Percentiles rank a stretch among this genome's conserved stretches.
Conservation (phyloP, 2,329 filamentous ascomycete genomes). For the Pseudocercospora crystallina region DNA sequence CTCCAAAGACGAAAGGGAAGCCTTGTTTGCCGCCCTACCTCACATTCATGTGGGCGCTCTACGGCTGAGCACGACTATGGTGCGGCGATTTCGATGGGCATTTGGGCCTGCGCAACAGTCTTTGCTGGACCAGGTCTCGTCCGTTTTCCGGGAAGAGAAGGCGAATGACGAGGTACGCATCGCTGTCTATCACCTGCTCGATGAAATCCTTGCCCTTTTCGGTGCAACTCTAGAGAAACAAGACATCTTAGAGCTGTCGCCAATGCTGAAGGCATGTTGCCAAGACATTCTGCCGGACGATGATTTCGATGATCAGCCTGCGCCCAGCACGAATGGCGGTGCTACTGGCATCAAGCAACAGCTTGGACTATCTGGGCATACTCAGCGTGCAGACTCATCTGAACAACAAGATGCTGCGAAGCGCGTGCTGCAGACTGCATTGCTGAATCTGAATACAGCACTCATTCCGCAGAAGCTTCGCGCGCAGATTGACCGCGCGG, state of each 20-base stretch:
- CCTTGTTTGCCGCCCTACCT: constrained; percentile 71
- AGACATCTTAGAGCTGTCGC: constrained; percentile 61
- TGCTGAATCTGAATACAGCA: constrained; percentile 64
- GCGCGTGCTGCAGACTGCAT: constrained; percentile 56
- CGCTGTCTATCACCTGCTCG: constrained; percentile 60
- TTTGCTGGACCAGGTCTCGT: constrained; percentile 68
- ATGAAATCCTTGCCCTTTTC: constrained; percentile 58
- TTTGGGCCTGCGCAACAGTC: constrained; percentile 62
- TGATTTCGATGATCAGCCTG: constrained; percentile 33
- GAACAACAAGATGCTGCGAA: constrained; percentile 59
- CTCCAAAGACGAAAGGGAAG: constrained; percentile 76
- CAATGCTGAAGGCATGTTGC: constrained; percentile 68
- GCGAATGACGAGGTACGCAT: constrained; percentile 56
- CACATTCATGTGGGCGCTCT: constrained; percentile 72
- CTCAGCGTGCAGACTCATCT: constrained; percentile 36
- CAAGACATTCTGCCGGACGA: constrained; percentile 63
- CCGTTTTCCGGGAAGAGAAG: constrained; percentile 63
- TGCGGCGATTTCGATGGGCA: constrained; percentile 58
- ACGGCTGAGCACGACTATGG: constrained; percentile 58
- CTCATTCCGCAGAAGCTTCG: constrained; percentile 70
- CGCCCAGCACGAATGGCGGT: constrained; percentile 5
- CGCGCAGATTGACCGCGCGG: constrained; percentile 75
- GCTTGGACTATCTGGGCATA: constrained; percentile 18
- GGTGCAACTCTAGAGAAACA: constrained; percentile 68
- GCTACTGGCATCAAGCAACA: constrained; percentile 23